Conservation (phyloP, 139 green algal species). For the Micractinium conductrix region DNA sequence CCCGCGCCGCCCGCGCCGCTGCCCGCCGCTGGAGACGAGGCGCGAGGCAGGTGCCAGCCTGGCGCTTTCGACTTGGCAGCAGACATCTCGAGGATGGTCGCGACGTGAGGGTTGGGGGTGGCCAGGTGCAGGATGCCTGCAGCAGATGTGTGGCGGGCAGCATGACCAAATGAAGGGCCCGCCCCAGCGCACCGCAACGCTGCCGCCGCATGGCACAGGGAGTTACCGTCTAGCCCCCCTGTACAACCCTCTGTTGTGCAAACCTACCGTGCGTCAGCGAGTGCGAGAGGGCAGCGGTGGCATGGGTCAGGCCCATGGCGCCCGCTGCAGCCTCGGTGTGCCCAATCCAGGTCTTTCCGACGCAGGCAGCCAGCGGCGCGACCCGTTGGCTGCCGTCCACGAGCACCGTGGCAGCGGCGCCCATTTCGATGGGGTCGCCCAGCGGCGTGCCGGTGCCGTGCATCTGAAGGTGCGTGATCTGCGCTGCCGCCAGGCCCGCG, state of each 20-base stretch:
- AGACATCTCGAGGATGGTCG: conserved; percentile 39
- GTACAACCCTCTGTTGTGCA: no score
- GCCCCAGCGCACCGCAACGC: neutral
- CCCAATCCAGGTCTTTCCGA: conserved; percentile 68
- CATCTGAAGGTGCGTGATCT: conserved; percentile 67
- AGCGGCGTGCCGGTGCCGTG: conserved; percentile 83
- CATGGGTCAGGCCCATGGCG: conserved; percentile 60
- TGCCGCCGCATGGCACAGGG: no score
- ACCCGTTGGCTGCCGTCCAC: conserved; percentile 44
- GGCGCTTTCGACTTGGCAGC: conserved; percentile 17
- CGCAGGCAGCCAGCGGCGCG: conserved; percentile 48
- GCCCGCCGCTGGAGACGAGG: neutral
- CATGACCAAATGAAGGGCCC: no score
- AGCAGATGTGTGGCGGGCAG: no score
- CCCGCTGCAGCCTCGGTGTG: conserved; percentile 88
- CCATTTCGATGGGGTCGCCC: conserved; percentile 83
- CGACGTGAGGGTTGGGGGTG: conserved; percentile 42
- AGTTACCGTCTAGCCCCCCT: no score
- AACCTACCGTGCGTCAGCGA: conserved; percentile 21
- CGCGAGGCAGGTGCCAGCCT: conserved; percentile 42
- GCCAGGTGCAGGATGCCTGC: conserved; percentile 32
- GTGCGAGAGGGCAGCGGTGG: conserved; percentile 31
- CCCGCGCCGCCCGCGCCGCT: neutral
- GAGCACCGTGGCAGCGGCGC: conserved; percentile 51
- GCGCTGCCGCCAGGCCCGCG: conserved; percentile 33